Evolutionary conservation across 2,329 filamentous ascomycete genomes (phyloP).

Genomic region (Endothia cerciana): DNA sequence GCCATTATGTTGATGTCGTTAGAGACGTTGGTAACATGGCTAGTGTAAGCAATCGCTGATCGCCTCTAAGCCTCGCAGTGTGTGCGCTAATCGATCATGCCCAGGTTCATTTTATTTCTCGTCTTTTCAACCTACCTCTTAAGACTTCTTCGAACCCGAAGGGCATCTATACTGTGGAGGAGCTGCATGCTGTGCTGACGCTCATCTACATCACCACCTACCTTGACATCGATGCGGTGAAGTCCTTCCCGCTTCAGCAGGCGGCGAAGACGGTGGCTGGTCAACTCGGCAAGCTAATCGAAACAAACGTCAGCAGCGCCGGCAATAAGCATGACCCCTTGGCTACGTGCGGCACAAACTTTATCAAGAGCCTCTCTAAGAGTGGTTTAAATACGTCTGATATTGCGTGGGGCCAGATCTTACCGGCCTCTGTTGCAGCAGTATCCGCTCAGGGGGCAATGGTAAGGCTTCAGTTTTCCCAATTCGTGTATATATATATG

Average conservation of each 20-base stretch:
- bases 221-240: constrained; percentile 67
- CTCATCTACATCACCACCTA: constrained; percentile 69
- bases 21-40: constrained; percentile 71
- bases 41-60: constrained; percentile 4
- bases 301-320: constrained; percentile 65
- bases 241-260: constrained; percentile 66
- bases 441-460: constrained; percentile 73
- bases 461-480: constrained; percentile 43
- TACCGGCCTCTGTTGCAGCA: constrained; percentile 69
- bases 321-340: constrained; percentile 57
- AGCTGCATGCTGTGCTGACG: constrained; percentile 65
- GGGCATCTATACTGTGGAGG: constrained; percentile 59
- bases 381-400: constrained; percentile 65
- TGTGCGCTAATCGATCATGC: not conserved
- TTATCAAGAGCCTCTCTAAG: constrained; percentile 68
- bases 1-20: constrained; percentile 71
- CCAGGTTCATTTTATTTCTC: constrained; percentile 66
- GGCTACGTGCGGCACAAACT: constrained; percentile 64
- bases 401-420: constrained; percentile 71
- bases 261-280: constrained; percentile 59
- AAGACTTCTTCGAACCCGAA: constrained; percentile 64
- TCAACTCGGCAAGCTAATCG: constrained; percentile 64
- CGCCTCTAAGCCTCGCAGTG: not conserved
- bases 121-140: constrained; percentile 67
- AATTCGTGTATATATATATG: not conserved